A percentile compares a stretch with the other conserved stretches of the same genome.
These are phyloP conservation scores for Rhynchospora tenuis DNA, from an alignment of 176 grass and related monocot genomes.

Conservation along the genomic window DNA sequence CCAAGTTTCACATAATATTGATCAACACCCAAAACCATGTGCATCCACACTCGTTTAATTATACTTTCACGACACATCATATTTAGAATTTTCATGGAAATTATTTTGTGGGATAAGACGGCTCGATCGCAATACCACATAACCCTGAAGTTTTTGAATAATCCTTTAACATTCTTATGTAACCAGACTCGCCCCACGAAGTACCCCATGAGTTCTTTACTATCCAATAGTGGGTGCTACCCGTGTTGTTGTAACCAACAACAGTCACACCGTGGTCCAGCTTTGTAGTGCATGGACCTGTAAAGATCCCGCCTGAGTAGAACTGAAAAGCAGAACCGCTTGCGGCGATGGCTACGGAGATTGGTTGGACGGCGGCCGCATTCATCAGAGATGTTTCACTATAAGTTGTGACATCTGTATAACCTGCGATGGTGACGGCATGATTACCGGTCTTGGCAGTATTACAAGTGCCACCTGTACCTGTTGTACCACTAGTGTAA, in stretches of 20 bases:
- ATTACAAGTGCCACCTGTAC: too few relatives aligned
- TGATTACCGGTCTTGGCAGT: too few relatives aligned
- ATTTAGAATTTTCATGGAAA: not conserved
- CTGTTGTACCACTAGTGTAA: too few relatives aligned
- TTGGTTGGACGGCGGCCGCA: not conserved
- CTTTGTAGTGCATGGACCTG: not conserved
- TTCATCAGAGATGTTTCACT: not conserved
- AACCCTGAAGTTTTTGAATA: not conserved
- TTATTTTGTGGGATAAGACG: not conserved
- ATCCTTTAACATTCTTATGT: conserved; percentile 27
- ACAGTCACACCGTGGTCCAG: conserved; percentile 5
- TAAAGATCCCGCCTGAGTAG: conserved; percentile 2
- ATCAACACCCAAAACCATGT: not conserved
- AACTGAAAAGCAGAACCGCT: not conserved
- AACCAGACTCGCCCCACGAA: conserved; percentile 1
- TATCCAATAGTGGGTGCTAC: not conserved
- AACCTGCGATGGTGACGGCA: not conserved
- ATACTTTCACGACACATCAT: not conserved
- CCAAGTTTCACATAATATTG: not conserved
- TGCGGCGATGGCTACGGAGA: conserved; percentile 10
- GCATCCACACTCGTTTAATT: not conserved
- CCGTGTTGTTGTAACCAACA: not conserved
- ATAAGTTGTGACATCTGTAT: not conserved
- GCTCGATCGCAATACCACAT: not conserved
- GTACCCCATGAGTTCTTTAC: conserved; percentile 20